A percentile compares a stretch with the other conserved stretches of the same genome.
phyloP scores from a whole-genome alignment of 257 asterid genomes.

The Nicotiana obtusifolia region DNA sequence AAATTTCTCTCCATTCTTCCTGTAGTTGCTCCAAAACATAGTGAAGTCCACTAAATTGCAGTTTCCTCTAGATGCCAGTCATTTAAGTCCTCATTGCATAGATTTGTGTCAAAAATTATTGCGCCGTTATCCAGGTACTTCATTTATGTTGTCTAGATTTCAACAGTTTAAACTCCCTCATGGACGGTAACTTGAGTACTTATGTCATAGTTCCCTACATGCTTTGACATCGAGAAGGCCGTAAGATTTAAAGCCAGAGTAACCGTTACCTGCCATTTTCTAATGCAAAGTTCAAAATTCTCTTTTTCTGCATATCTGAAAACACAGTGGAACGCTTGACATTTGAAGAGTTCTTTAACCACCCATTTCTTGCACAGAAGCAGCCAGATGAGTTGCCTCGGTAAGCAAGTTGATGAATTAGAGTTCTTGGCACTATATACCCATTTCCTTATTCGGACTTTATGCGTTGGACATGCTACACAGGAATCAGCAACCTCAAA shows the following conservation, averaged over 20 bases:
- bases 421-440: slow-evolving; percentile 11
- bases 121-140: slow-evolving; percentile 70
- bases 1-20: not conserved
- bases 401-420: slow-evolving; percentile 31
- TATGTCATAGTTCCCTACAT: not conserved
- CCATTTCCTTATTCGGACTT: not conserved
- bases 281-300: not conserved
- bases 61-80: slow-evolving; percentile 61
- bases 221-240: not conserved
- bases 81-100: slow-evolving; percentile 54
- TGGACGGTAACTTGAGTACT: not conserved
- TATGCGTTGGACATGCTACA: not conserved
- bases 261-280: not conserved
- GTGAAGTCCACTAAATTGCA: slow-evolving; percentile 63
- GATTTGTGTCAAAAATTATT: slow-evolving; percentile 76
- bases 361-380: slow-evolving; percentile 64
- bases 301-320: not conserved
- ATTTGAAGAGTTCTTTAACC: slow-evolving; percentile 87
- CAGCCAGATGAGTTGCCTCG: slow-evolving; percentile 43
- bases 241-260: not conserved
- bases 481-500: slow-evolving; percentile 46
- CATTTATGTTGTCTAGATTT: not conserved
- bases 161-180: not conserved
- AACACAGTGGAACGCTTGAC: slow-evolving; percentile 78
- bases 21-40: slow-evolving; percentile 86